Evolutionary conservation across 495 filamentous ascomycete species (phyloP), one percentile per base, ranked within the genome.

Genomic region (Penicillium canescens): DNA sequence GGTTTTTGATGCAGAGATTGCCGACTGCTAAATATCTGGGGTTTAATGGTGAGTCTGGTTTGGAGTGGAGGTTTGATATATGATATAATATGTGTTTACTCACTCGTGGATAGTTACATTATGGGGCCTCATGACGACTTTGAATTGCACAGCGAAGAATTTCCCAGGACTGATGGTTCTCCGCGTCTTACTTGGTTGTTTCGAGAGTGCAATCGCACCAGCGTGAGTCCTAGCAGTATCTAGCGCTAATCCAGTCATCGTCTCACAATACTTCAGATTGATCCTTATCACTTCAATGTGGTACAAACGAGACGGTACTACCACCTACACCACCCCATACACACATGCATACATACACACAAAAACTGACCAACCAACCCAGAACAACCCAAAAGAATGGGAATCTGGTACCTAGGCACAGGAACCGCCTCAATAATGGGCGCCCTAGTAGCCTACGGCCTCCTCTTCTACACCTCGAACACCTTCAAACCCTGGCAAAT

Each of bases 381-480:
- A 21, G 85, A 87, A 65, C 82, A 86, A 67, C 79, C 83, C 0
- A 64, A 77, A 9, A 70, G 86, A 11, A 83, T 87, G 21, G 79
- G 78, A 3, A 75, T 82, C 7, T 88, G 85, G 86, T 88, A 86
- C 58, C 70, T 78, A n/a, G 85, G 82, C 6, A 77, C 84, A 24
- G 86, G 84, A 0, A 55, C 82, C 11, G 86, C 81, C 1, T 83
- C 82, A 23, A 88, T 88, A 24, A 59, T 84, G 47, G 86, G 84
- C 2, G 81, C 83, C 6, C 56, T 83, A 12, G 62, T 88, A 11
- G 82, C 82, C 3, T 88, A 61, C 48, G 63, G 65, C 1, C 57
- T 68, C 7, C 57, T 61, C 39, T 61, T 63, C 50, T 62, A 65
- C 50, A 62, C 56, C 6, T 53, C 33, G 14, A 42, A 62, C 50